These are phyloP conservation scores for Zymoseptoria tritici DNA, from an alignment of 2,329 filamentous ascomycete genomes.

Conservation along the genomic window DNA sequence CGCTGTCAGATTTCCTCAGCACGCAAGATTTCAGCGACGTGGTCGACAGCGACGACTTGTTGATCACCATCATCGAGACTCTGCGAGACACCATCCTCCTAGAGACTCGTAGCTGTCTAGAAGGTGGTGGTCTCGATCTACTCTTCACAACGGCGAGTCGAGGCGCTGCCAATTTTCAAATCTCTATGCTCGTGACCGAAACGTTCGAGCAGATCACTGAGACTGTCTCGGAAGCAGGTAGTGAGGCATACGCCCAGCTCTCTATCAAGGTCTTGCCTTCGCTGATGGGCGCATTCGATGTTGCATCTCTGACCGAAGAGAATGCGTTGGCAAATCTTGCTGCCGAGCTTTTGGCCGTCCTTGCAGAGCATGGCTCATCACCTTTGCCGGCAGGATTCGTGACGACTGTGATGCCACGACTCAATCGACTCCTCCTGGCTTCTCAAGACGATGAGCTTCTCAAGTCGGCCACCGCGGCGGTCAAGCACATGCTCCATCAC, in stretches of 20 bases:
- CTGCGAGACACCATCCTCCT: constrained; percentile 75
- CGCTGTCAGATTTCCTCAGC: constrained; percentile 65
- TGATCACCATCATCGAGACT: constrained; percentile 83
- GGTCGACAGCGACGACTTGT: constrained; percentile 81
- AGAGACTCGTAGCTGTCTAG: constrained; percentile 66
- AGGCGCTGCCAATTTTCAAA: constrained; percentile 82
- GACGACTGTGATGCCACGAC: constrained; percentile 74
- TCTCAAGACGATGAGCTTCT: constrained; percentile 83
- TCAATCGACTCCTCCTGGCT: constrained; percentile 73
- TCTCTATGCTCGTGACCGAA: constrained; percentile 80
- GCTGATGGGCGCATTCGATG: constrained; percentile 80
- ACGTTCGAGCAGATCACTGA: constrained; percentile 82
- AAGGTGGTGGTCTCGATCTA: constrained; percentile 67
- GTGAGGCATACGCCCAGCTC: constrained; percentile 65
- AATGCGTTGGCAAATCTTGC: constrained; percentile 79
- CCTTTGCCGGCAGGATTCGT: constrained; percentile 85
- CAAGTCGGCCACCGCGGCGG: constrained; percentile 73
- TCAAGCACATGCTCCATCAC: constrained; percentile 83
- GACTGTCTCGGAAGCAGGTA: constrained; percentile 55
- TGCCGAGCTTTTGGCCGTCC: constrained; percentile 70
- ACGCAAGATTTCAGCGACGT: constrained; percentile 75
- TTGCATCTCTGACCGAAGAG: constrained; percentile 77
- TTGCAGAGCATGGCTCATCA: constrained; percentile 74
- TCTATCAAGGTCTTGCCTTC: constrained; percentile 83
- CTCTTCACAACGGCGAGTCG: constrained; percentile 85